Percentiles rank a stretch among this genome's conserved stretches.
Evolutionary conservation across 805 yeast species (phyloP).

Genomic region (Wickerhamomyces mucosus): DNA sequence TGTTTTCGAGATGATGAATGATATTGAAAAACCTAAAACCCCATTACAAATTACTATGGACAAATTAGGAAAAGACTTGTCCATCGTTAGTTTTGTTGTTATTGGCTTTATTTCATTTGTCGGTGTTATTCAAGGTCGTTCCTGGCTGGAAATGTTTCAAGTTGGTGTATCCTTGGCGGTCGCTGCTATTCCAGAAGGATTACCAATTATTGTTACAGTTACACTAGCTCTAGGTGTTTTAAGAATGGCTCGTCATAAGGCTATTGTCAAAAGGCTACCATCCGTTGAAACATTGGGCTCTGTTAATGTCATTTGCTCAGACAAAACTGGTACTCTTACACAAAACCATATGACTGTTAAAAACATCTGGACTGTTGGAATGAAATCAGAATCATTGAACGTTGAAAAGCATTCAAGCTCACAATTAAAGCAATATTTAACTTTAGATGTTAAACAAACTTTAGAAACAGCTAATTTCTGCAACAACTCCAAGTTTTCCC

Average conservation of each 20-base stretch:
- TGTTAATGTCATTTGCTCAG: slow-evolving; percentile 88
- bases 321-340: slow-evolving; percentile 86
- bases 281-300: slow-evolving; percentile 93
- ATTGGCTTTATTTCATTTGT: slow-evolving; percentile 88
- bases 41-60: slow-evolving; percentile 96
- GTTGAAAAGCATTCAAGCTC: slow-evolving; percentile 38
- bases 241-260: slow-evolving; percentile 91
- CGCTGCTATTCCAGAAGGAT: slow-evolving; percentile 98
- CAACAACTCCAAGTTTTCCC: slow-evolving; percentile 63
- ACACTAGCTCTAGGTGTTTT: slow-evolving; percentile 93
- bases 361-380: slow-evolving; percentile 71
- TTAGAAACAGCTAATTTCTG: slow-evolving; percentile 64
- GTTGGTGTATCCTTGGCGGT: slow-evolving; percentile 96
- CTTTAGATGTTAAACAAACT: slow-evolving; percentile 44
- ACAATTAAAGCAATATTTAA: slow-evolving; percentile 32
- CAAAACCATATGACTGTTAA: slow-evolving; percentile 88
- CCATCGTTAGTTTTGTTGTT: slow-evolving; percentile 72
- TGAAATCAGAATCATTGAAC: slow-evolving; percentile 28
- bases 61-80: slow-evolving; percentile 83
- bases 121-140: slow-evolving; percentile 86
- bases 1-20: slow-evolving; percentile 91
- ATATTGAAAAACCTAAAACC: slow-evolving; percentile 94
- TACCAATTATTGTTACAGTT: slow-evolving; percentile 96
- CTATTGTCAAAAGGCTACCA: slow-evolving; percentile 89
- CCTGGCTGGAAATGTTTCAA: slow-evolving; percentile 97